Percentiles rank a stretch among this genome's conserved stretches.
Evolutionary conservation across 352 stramenopile species (phyloP).

Genomic region (Elongisporangium undulatum): DNA sequence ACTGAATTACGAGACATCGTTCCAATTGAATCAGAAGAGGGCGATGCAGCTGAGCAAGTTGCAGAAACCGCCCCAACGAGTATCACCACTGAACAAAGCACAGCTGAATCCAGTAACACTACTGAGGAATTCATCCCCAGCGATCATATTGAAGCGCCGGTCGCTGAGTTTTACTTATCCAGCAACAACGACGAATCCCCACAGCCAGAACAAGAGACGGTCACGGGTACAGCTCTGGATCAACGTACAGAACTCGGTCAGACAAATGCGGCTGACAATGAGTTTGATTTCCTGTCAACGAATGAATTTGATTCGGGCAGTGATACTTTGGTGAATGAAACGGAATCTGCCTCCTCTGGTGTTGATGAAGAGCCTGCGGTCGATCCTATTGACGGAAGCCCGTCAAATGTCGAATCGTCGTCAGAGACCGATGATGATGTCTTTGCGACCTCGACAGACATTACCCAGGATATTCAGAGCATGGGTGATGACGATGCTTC

Average conservation of each 20-base stretch:
- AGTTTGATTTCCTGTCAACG: slow-evolving; percentile 31
- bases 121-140: neutral
- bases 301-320: slow-evolving; percentile 1
- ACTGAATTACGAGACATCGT: slow-evolving; percentile 30
- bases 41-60: neutral
- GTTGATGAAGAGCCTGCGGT: slow-evolving; percentile 3
- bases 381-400: neutral
- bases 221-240: neutral
- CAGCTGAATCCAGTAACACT: neutral
- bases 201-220: neutral
- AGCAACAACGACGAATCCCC: neutral
- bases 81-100: neutral
- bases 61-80: neutral
- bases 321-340: neutral
- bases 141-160: neutral
- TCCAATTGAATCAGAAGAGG: neutral
- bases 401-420: neutral
- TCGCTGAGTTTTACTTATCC: neutral
- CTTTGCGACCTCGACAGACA: slow-evolving; percentile 21
- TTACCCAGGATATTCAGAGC: slow-evolving; percentile 47
- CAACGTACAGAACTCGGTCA: neutral
- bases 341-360: neutral
- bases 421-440: neutral
- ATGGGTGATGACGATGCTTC: slow-evolving; percentile 8
- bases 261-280: slow-evolving; percentile 5